Conservation (phyloP, 192 early-diverging fungal genomes). For the Chytriomyces sp. region DNA sequence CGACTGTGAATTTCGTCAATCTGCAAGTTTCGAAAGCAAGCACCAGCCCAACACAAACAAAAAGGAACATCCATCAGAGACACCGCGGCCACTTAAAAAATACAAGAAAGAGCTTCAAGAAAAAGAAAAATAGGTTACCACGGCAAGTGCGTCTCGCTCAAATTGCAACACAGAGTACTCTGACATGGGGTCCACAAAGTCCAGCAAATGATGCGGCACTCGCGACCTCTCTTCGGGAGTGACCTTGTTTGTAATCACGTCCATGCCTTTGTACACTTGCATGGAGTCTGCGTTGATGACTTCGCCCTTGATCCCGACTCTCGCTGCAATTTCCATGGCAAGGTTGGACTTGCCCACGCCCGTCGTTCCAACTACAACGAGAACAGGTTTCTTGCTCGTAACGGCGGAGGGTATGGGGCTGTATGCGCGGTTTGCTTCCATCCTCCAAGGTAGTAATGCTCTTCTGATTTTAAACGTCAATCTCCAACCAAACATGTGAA, state of each 20-base stretch:
- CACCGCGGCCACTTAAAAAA: background rate
- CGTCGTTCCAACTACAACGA: slow-evolving; percentile 74
- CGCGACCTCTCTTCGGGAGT: slow-evolving; percentile 67
- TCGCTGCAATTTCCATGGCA: slow-evolving; percentile 83
- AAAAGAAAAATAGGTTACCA: slow-evolving; percentile 53
- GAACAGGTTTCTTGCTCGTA: slow-evolving; percentile 33
- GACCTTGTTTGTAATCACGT: slow-evolving; percentile 96
- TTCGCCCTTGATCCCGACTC: slow-evolving; percentile 72
- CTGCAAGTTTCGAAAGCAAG: slow-evolving; percentile 38
- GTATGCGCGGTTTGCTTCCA: too few relatives aligned
- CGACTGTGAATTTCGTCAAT: slow-evolving; percentile 80
- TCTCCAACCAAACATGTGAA: too few relatives aligned
- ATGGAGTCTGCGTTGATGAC: slow-evolving; percentile 95
- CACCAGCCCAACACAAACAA: slow-evolving; percentile 16
- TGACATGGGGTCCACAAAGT: slow-evolving; percentile 63
- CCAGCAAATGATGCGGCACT: slow-evolving; percentile 86
- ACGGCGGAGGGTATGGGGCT: background rate
- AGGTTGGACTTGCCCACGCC: slow-evolving; percentile 98
- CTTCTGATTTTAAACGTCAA: too few relatives aligned
- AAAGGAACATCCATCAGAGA: slow-evolving; percentile 21
- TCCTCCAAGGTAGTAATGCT: too few relatives aligned
- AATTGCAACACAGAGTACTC: slow-evolving; percentile 93
- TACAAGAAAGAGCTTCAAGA: slow-evolving; percentile 8
- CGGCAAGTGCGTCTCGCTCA: slow-evolving; percentile 71
- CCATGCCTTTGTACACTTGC: slow-evolving; percentile 92